Base-by-base conservation (phyloP, 73 alveolate genomes). In the Paraurostyla sp. region DNA sequence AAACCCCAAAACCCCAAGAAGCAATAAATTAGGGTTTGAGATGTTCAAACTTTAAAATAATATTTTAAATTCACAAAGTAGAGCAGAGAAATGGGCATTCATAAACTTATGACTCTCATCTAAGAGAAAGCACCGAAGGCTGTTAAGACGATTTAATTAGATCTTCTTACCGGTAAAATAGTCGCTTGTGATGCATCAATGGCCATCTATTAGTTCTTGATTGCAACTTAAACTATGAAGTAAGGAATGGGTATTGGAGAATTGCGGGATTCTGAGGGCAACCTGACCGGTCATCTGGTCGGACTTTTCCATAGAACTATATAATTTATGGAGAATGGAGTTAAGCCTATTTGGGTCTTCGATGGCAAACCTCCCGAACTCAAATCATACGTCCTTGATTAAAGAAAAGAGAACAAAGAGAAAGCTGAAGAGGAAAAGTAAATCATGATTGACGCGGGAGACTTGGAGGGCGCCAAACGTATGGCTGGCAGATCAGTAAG, bases 51-150 rank as follows among this genome's bases (percentile, higher is more conserved):
- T n/a, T n/a, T n/a, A n/a, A n/a, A n/a, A n/a, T n/a, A n/a, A n/a
- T n/a, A n/a, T n/a, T n/a, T n/a, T n/a, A n/a, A n/a, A n/a, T n/a
- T n/a, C n/a, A n/a, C n/a, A n/a, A n/a, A n/a, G n/a, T n/a, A n/a
- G n/a, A n/a, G n/a, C n/a, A n/a, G n/a, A n/a, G n/a, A n/a, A n/a
- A 98, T 98, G 99, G 99, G 99, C 71, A 98, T 98, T 52, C 96
- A 96, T 85, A 95, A 98, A 91, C 95, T 98, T 0, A 98, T 97
- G 99, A 80, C 93, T 52, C 93, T 98, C 35, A 89, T 98, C 62
- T 92, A 92, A 76, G 99, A 98, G 89, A 97, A 98, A 60, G 98
- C 99, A 51, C 99, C 99, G 0, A 92, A 89, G 56, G 94, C 99
- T 76, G 84, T 98, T 60, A 92, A 93, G 71, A 56, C 94, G 69